Evolutionary conservation across 306 rosid species (phyloP).

Genomic region (Rosa rugosa): DNA sequence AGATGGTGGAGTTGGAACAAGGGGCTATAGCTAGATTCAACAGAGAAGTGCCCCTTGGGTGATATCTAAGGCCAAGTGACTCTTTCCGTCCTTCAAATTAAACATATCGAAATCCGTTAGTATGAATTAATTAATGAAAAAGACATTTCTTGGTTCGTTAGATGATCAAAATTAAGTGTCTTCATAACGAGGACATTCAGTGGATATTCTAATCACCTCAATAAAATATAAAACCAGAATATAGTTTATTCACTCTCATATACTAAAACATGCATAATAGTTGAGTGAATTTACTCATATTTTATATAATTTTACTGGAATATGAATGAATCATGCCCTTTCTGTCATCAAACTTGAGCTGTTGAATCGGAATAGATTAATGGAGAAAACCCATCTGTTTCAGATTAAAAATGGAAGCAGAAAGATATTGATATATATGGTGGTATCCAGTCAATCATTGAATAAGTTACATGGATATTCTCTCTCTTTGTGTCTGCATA

Average conservation of each 20-base stretch:
- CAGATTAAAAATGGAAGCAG: background rate
- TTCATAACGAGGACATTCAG: constrained; percentile 3
- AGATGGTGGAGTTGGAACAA: constrained; percentile 25
- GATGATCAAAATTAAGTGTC: constrained; percentile 4
- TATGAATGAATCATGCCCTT: constrained; percentile 12
- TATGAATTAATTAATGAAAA: background rate
- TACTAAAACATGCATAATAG: constrained; percentile 18
- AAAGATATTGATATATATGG: background rate
- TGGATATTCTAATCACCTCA: constrained; percentile 23
- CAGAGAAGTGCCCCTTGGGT: constrained; percentile 38
- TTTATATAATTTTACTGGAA: background rate
- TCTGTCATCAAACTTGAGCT: background rate
- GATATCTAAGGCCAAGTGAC: constrained; percentile 44
- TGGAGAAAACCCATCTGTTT: background rate
- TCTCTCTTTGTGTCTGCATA: background rate
- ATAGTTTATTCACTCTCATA: background rate
- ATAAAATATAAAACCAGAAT: background rate
- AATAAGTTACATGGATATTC: constrained; percentile 11
- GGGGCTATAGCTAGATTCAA: background rate
- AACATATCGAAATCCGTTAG: background rate
- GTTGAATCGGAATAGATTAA: background rate
- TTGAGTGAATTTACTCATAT: constrained; percentile 8
- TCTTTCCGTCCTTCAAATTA: constrained; percentile 25
- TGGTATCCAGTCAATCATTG: background rate
- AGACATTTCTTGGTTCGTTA: constrained; percentile 13